Conservation (phyloP, 352 stramenopile species). For the Phytophthora europaea region DNA sequence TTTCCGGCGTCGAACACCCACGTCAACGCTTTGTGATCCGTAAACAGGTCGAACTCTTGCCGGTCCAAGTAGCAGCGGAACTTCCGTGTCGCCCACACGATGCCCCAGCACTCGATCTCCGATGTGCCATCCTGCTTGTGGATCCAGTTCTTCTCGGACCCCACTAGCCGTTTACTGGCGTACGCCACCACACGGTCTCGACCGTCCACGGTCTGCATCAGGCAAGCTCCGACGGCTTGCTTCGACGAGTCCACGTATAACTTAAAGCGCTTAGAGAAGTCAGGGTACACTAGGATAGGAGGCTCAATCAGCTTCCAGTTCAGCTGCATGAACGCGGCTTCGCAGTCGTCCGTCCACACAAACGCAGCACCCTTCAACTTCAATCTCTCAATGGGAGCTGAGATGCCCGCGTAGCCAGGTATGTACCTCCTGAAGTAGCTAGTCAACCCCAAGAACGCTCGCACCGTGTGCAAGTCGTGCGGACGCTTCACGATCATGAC, state of each 20-base stretch:
- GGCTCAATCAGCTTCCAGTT: background rate
- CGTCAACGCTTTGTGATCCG: too few species aligned
- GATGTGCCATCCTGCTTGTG: background rate
- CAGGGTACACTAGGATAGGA: conserved; percentile 7
- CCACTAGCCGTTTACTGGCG: background rate
- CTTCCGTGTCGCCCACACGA: too few species aligned
- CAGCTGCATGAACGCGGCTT: conserved; percentile 2
- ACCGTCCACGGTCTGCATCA: conserved; percentile 1
- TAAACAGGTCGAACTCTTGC: too few species aligned
- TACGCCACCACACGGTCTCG: conserved; percentile 1
- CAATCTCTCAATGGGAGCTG: conserved; percentile 2
- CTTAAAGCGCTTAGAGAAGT: conserved; percentile 6
- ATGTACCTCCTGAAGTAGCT: conserved; percentile 10
- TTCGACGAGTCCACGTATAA: conserved; percentile 7
- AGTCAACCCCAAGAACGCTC: background rate
- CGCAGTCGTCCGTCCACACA: background rate
- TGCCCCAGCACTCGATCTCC: conserved; percentile 4
- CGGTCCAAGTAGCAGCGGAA: too few species aligned
- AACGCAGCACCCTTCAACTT: conserved; percentile 6
- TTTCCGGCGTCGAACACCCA: too few species aligned
- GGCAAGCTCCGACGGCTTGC: conserved; percentile 1
- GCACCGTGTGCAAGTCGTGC: background rate
- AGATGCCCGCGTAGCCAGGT: background rate
- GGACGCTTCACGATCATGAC: conserved; percentile 5
- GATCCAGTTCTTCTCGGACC: background rate